Conservation (phyloP, 192 early-diverging fungal genomes). For the Coemansia sp. region DNA sequence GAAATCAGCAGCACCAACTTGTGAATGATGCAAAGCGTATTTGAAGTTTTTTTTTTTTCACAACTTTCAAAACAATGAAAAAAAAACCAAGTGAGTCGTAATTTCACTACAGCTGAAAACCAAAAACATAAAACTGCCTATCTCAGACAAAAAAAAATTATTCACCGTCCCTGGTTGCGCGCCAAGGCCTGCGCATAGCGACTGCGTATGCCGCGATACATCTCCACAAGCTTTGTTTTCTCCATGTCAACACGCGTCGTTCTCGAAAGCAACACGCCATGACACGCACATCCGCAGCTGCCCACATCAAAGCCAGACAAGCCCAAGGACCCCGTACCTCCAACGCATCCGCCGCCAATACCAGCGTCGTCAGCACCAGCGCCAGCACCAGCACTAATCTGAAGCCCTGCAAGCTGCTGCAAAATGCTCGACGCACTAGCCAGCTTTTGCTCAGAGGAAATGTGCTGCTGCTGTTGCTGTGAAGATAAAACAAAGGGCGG, state of each 20-base stretch:
- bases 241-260: neutral
- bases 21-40: too few relatives aligned
- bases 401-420: constrained; percentile 30
- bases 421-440: constrained; percentile 10
- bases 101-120: too few relatives aligned
- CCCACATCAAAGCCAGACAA: neutral
- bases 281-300: neutral
- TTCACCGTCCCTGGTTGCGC: constrained; percentile 1
- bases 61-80: too few relatives aligned
- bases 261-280: neutral
- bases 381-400: constrained; percentile 2
- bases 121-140: too few relatives aligned
- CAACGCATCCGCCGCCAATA: too few relatives aligned
- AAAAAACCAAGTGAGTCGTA: too few relatives aligned
- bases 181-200: constrained; percentile 22
- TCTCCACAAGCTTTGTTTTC: constrained; percentile 16
- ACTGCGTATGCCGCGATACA: constrained; percentile 32
- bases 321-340: neutral
- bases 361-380: neutral
- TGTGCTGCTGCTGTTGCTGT: neutral
- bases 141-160: neutral
- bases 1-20: neutral
- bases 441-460: neutral
- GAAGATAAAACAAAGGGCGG: neutral
- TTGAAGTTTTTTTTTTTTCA: too few relatives aligned